Base-by-base conservation (phyloP, 805 yeast genomes). In the Kurtzmaniella cleridarum region DNA sequence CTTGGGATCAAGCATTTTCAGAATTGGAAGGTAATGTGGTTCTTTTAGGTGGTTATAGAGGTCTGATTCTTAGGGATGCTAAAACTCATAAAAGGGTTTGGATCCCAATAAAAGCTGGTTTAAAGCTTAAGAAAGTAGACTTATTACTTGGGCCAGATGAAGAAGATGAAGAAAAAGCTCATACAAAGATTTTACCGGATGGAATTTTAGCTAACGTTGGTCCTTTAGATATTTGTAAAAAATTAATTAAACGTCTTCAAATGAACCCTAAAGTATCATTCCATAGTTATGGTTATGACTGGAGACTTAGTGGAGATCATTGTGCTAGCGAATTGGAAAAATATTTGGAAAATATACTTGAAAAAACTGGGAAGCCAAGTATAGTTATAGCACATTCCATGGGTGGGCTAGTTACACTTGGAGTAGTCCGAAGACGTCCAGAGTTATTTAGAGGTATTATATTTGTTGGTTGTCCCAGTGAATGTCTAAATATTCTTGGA, bases 381-480 rank as follows among this genome's bases (percentile, higher is more conserved):
- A 62, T 82, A 18, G 78, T 90, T 1, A 77, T 90, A 38, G 93
- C 93, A 0, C 97, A 90, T 57, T 88, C 96, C 0, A 89, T 90
- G 96, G 97, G 97, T 38, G 97, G 97, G 0, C 55, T 90, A 27
- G 73, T 90, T 5, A 79, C 95, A 0, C 96, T 88, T 54, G 81
- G 83, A 40, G 87, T 84, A 0, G 65, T 90, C 70, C 84, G 82
- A 39, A 64, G 65, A 37, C 73, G 78, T 42, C 89, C 95, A 0
- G 62, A 73, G 11, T 57, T 88, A 32, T 74, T 90, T 50, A 69
- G 90, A 43, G 91, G 93, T 1, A 48, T 90, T 1, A 59, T 90
- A 2, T 90, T 88, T 52, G 91, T 78, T 11, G 97, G 96, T 1
- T 73, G 79, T 0, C 97, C 97, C 2, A 69, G 81, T 16, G 86